A percentile compares a stretch with the other conserved stretches of the same genome.
These are phyloP conservation scores for Vigna angularis DNA, from an alignment of 306 rosid species.

Conservation along the genomic window DNA sequence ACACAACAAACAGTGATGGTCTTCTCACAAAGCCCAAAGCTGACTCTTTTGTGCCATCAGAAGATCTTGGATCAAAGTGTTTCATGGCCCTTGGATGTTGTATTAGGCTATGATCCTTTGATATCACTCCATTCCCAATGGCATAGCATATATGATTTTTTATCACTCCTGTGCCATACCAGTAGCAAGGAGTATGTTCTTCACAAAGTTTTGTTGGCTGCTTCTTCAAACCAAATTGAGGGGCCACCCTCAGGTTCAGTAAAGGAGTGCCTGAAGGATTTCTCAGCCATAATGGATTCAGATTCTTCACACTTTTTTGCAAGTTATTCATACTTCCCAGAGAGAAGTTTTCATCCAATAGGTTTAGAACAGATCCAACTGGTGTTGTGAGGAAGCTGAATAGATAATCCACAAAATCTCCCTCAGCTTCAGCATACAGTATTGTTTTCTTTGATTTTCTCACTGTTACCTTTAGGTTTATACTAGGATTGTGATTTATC, in stretches of 20 bases:
- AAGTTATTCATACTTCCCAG: conserved; percentile 40
- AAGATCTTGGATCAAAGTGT: conserved; percentile 45
- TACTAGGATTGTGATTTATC: background rate
- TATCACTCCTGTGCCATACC: conserved; percentile 38
- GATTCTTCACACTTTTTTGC: conserved; percentile 43
- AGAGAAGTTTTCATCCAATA: conserved; percentile 27
- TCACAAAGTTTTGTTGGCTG: conserved; percentile 36
- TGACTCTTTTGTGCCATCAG: conserved; percentile 23
- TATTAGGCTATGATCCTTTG: background rate
- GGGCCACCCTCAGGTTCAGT: conserved; percentile 23
- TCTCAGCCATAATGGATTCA: conserved; percentile 30
- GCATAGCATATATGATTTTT: conserved; percentile 20
- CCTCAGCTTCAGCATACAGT: conserved; percentile 41
- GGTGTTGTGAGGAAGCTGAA: conserved; percentile 48
- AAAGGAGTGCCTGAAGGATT: conserved; percentile 10
- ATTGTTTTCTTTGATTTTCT: conserved; percentile 43
- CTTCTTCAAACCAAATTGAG: conserved; percentile 29
- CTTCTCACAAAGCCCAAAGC: conserved; percentile 46
- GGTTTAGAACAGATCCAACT: conserved; percentile 32
- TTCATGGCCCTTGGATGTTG: background rate
- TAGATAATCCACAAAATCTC: conserved; percentile 46
- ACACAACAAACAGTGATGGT: conserved; percentile 45
- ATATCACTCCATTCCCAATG: conserved; percentile 20
- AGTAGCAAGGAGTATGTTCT: conserved; percentile 24
- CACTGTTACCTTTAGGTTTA: conserved; percentile 33